phyloP scores from a whole-genome alignment of 768 basidiomycete genomes.

The Tulasnella calospora region DNA sequence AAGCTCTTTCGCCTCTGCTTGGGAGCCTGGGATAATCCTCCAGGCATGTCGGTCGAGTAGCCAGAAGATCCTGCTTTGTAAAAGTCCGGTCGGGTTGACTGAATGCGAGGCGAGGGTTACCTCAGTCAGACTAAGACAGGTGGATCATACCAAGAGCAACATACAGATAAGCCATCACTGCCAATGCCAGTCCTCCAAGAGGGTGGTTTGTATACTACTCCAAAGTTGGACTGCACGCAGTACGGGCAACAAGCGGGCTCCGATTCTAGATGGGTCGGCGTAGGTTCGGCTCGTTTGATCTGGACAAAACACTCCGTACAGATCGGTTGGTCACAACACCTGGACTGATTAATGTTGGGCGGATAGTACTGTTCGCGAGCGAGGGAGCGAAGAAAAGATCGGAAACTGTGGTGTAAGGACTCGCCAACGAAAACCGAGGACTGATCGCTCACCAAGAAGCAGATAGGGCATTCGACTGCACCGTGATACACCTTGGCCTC shows the following conservation, averaged over 20 bases:
- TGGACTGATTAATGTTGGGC: slow-evolving; percentile 90
- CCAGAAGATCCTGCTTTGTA: slow-evolving; percentile 12
- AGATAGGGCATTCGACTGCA: slow-evolving; percentile 94
- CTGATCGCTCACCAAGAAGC: slow-evolving; percentile 72
- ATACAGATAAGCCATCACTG: slow-evolving; percentile 58
- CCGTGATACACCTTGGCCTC: slow-evolving; percentile 79
- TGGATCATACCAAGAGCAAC: slow-evolving; percentile 32
- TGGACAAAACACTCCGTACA: slow-evolving; percentile 99
- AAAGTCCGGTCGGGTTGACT: slow-evolving; percentile 36
- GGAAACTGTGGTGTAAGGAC: not conserved
- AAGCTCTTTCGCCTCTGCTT: slow-evolving; percentile 73
- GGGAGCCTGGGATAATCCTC: slow-evolving; percentile 13
- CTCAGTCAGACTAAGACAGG: not conserved
- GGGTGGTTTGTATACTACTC: slow-evolving; percentile 80
- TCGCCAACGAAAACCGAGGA: not conserved
- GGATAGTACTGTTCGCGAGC: slow-evolving; percentile 75
- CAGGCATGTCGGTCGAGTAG: slow-evolving; percentile 21
- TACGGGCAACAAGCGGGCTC: slow-evolving; percentile 97
- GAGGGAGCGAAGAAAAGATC: slow-evolving; percentile 23
- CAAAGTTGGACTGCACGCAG: slow-evolving; percentile 97
- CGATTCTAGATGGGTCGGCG: slow-evolving; percentile 88
- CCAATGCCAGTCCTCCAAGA: slow-evolving; percentile 76
- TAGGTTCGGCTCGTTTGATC: slow-evolving; percentile 94
- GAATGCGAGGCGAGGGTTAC: slow-evolving; percentile 1
- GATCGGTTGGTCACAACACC: slow-evolving; percentile 97